These are phyloP conservation scores for Trichosporon sp. DNA, from an alignment of 1,284 basidiomycete genomes.

Conservation along the genomic window DNA sequence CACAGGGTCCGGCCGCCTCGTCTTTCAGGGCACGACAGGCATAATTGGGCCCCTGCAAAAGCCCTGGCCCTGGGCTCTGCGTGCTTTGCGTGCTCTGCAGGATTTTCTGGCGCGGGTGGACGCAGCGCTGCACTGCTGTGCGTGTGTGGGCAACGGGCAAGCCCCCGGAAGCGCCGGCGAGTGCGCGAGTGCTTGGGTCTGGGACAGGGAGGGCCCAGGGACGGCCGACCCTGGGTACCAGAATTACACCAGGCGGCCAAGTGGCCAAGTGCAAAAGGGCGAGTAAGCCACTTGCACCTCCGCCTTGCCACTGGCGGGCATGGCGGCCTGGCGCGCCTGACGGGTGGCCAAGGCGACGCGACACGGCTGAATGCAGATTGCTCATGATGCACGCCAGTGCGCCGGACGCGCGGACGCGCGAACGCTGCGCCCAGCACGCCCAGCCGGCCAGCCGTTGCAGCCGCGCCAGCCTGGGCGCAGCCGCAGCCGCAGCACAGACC, in stretches of 20 bases:
- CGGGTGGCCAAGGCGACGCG: neutral
- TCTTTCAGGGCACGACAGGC: neutral
- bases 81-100: too few species aligned
- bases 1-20: neutral
- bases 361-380: neutral
- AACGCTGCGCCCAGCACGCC: neutral
- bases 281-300: neutral
- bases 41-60: neutral
- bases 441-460: neutral
- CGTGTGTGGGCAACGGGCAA: too few species aligned
- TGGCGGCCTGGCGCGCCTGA: too few species aligned
- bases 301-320: neutral
- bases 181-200: neutral
- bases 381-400: too few species aligned
- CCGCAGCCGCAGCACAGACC: neutral
- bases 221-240: neutral
- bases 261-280: neutral
- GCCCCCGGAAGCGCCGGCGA: neutral
- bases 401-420: too few species aligned
- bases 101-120: too few species aligned
- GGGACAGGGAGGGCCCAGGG: neutral
- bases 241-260: neutral
- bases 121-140: too few species aligned
- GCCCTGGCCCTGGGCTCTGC: too few species aligned
- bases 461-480: neutral